These are phyloP conservation scores for Ganoderma resinaceum DNA, from an alignment of 1,284 basidiomycete genomes.

Conservation along the genomic window DNA sequence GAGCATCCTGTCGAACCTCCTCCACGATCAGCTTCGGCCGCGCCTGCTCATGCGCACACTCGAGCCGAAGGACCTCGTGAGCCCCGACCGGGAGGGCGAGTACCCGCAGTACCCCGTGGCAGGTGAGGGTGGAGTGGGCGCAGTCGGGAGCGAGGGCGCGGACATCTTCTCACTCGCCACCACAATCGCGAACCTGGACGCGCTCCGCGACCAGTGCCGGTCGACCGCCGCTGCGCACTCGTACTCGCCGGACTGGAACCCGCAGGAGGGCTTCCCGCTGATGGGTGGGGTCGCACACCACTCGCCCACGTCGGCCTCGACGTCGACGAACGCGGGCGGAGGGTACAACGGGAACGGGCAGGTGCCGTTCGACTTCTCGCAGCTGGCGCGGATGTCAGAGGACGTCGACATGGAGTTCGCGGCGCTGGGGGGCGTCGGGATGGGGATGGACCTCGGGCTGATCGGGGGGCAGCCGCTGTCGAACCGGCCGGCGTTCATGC, in stretches of 20 bases:
- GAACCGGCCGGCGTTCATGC: slow-evolving; percentile 32
- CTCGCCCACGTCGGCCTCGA: background rate
- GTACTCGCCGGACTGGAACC: slow-evolving; percentile 24
- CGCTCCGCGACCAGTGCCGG: slow-evolving; percentile 31
- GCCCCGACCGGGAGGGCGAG: slow-evolving; percentile 11
- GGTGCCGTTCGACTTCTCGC: background rate
- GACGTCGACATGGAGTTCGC: slow-evolving; percentile 37
- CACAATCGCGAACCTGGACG: slow-evolving; percentile 29
- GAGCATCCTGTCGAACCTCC: slow-evolving; percentile 46
- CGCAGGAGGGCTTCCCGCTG: slow-evolving; percentile 18
- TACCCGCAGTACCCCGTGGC: background rate
- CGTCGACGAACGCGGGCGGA: slow-evolving; percentile 1
- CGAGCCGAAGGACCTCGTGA: slow-evolving; percentile 34
- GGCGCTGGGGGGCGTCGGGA: slow-evolving; percentile 29
- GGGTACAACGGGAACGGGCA: slow-evolving; percentile 11
- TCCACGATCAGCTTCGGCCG: slow-evolving; percentile 42
- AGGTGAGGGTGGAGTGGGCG: slow-evolving; percentile 7
- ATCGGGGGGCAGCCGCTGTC: slow-evolving; percentile 33
- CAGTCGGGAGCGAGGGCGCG: slow-evolving; percentile 18
- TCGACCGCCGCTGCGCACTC: slow-evolving; percentile 16
- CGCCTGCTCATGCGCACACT: slow-evolving; percentile 39
- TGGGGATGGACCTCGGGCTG: slow-evolving; percentile 34
- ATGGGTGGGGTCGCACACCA: slow-evolving; percentile 1
- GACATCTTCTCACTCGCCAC: slow-evolving; percentile 27
- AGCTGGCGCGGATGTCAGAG: slow-evolving; percentile 17